These are phyloP conservation scores for Thecaphora frezii DNA, from an alignment of 1,284 basidiomycete species.

Conservation along the genomic window DNA sequence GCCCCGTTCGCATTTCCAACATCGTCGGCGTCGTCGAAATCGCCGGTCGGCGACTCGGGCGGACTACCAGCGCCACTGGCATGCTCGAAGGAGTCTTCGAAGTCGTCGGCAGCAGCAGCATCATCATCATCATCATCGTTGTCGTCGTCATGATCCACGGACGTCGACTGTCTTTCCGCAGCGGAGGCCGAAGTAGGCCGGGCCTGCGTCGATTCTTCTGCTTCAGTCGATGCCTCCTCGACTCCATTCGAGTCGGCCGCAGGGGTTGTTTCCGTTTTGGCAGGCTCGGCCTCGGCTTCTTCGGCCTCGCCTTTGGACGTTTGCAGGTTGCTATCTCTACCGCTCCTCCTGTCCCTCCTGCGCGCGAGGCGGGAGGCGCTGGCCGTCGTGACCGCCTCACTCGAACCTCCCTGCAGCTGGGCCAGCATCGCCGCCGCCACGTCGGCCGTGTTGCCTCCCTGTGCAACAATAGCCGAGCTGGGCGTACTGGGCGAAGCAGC, in stretches of 20 bases:
- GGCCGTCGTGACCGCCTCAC: constrained; percentile 4
- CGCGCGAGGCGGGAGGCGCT: constrained; percentile 24
- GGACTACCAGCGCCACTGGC: too few species aligned
- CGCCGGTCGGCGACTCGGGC: neutral
- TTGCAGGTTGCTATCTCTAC: constrained; percentile 11
- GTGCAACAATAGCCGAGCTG: neutral
- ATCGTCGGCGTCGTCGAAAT: constrained; percentile 2
- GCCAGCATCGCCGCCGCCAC: constrained; percentile 53
- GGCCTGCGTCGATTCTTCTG: neutral
- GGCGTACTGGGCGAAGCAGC: neutral
- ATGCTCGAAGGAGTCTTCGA: constrained; percentile 5
- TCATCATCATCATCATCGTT: constrained; percentile 8
- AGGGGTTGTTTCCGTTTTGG: neutral
- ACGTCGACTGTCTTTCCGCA: neutral
- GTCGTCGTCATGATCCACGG: constrained; percentile 5
- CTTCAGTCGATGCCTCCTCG: neutral
- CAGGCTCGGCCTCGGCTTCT: neutral
- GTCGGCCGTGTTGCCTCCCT: constrained; percentile 37
- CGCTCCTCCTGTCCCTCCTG: constrained; percentile 24
- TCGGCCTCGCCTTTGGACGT: too few species aligned
- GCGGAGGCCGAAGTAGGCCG: constrained; percentile 1
- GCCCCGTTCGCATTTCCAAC: neutral
- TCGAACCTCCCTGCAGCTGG: constrained; percentile 43
- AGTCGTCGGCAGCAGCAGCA: constrained; percentile 3
- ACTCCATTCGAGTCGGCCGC: neutral